phyloP scores from a whole-genome alignment of 164 flowering plant genomes.

The Umbellularia californica region DNA sequence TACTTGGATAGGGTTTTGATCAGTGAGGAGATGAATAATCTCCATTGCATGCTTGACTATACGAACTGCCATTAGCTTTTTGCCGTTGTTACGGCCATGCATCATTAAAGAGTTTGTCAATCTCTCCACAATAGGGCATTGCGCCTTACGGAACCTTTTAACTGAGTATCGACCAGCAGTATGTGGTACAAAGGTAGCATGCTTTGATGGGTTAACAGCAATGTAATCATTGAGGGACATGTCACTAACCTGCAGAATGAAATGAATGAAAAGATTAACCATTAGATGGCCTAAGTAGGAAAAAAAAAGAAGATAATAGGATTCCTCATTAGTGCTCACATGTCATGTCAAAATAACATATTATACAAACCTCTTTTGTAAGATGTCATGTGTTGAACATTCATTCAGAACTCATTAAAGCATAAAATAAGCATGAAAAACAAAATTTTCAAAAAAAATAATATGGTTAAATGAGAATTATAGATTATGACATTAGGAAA shows the following conservation, averaged over 20 bases:
- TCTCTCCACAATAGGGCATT: slow-evolving; percentile 35
- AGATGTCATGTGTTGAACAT: background rate
- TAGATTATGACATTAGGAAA: too few relatives aligned
- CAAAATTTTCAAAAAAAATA: background rate
- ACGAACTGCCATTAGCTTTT: slow-evolving; percentile 37
- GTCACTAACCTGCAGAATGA: slow-evolving; percentile 23
- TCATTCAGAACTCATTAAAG: background rate
- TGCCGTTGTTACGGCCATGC: slow-evolving; percentile 39
- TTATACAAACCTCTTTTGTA: background rate
- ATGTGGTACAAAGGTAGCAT: slow-evolving; percentile 32
- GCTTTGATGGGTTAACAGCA: slow-evolving; percentile 20
- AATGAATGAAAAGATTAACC: background rate
- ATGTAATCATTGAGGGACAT: slow-evolving; percentile 28
- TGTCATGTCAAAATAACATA: background rate
- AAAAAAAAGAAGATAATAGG: background rate
- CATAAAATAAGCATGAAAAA: background rate
- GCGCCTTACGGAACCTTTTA: slow-evolving; percentile 34
- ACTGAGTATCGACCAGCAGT: slow-evolving; percentile 33
- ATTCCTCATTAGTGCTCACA: background rate
- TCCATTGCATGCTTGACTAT: slow-evolving; percentile 38
- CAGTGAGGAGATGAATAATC: slow-evolving; percentile 33
- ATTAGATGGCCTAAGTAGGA: background rate
- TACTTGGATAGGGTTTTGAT: slow-evolving; percentile 33
- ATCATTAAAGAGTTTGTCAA: slow-evolving; percentile 39
- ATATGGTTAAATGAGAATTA: background rate